A percentile compares a stretch with the other conserved stretches of the same genome.
phyloP scores from a whole-genome alignment of 176 grass and related monocot species.

The Stipa capillata region DNA sequence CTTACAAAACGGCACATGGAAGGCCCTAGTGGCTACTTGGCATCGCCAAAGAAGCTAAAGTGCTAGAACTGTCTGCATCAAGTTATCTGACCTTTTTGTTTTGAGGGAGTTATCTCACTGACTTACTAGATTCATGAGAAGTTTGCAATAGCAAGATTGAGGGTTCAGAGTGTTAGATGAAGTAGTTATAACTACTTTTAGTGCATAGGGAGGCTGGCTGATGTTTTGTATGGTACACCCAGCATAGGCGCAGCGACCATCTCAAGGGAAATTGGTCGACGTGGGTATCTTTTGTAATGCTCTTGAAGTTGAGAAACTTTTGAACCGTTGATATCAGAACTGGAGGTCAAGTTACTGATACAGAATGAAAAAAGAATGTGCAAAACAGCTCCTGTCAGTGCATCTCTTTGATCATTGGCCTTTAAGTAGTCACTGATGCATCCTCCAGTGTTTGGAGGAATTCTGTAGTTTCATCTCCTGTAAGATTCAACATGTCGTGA shows the following conservation, averaged over 20 bases:
- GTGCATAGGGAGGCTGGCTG: neutral
- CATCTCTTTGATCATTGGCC: neutral
- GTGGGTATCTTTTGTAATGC: neutral
- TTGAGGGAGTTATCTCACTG: neutral
- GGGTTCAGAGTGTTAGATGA: neutral
- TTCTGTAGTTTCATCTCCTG: too few relatives aligned
- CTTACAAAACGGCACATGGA: slow-evolving; percentile 25
- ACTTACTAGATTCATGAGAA: neutral
- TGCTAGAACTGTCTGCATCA: neutral
- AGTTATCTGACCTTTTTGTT: neutral
- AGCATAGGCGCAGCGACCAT: neutral
- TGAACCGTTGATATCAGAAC: neutral
- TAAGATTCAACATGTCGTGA: too few relatives aligned
- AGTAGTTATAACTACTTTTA: neutral
- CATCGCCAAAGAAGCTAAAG: slow-evolving; percentile 34
- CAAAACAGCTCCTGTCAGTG: neutral
- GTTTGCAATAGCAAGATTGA: neutral
- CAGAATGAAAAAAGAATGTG: neutral
- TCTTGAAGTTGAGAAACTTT: neutral
- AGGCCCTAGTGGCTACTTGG: neutral
- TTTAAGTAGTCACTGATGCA: neutral
- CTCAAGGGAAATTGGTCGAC: neutral
- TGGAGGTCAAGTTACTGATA: neutral
- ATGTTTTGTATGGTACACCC: neutral
- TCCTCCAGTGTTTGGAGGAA: too few relatives aligned